A percentile compares a stretch with the other conserved stretches of the same genome.
These are phyloP conservation scores for Diophrys appendiculata DNA, from an alignment of 73 alveolate genomes.

Conservation along the genomic window DNA sequence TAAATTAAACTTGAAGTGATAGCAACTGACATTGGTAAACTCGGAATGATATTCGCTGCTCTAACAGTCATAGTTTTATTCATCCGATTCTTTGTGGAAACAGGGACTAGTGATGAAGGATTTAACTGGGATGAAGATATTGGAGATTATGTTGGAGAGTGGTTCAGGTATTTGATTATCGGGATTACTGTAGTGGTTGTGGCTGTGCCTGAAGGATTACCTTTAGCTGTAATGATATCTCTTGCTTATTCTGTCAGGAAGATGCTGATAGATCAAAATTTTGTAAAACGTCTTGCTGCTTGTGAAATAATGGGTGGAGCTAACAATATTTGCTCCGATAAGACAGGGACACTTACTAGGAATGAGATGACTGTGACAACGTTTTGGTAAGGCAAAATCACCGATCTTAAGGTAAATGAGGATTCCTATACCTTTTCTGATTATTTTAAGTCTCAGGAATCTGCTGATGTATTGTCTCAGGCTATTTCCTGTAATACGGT, in stretches of 20 bases:
- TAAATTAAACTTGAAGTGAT: conserved; percentile 90
- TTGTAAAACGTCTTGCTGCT: conserved; percentile 83
- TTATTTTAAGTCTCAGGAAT: conserved; percentile 19
- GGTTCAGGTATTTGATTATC: conserved; percentile 71
- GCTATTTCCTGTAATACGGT: conserved; percentile 52
- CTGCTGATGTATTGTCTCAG: conserved; percentile 19
- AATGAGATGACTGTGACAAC: conserved; percentile 83
- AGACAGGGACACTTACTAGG: conserved; percentile 93
- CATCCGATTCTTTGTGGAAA: conserved; percentile 57
- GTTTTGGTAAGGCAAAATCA: conserved; percentile 61
- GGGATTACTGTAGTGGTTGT: conserved; percentile 95
- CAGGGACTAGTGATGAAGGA: conserved; percentile 62
- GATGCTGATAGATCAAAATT: conserved; percentile 91
- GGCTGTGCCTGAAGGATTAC: conserved; percentile 98
- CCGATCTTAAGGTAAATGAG: conserved; percentile 34
- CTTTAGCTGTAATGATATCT: conserved; percentile 93
- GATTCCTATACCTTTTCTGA: conserved; percentile 17
- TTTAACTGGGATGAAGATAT: conserved; percentile 23
- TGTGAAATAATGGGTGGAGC: conserved; percentile 98
- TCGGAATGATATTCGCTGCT: conserved; percentile 88
- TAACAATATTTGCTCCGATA: conserved; percentile 88
- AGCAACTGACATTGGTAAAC: conserved; percentile 89
- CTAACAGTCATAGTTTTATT: conserved; percentile 74
- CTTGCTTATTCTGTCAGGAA: conserved; percentile 90
- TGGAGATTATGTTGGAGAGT: conserved; percentile 69